Evolutionary conservation across 2,329 filamentous ascomycete species (phyloP).

Genomic region (Colletotrichum higginsianum): DNA sequence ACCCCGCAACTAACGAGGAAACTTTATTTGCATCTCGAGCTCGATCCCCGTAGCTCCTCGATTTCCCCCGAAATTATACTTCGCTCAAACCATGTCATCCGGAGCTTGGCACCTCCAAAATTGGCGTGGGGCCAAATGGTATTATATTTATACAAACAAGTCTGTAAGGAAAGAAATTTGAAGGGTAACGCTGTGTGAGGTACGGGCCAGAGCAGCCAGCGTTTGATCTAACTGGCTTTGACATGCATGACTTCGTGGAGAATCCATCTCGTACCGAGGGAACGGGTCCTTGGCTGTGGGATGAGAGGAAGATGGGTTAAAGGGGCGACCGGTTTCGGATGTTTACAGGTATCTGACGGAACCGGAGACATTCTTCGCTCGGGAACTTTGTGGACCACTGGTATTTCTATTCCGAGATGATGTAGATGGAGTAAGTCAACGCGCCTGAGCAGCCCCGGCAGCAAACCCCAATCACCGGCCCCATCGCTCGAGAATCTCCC

Average conservation of each 20-base stretch:
- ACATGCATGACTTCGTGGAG: not conserved
- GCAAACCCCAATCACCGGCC: slow-evolving; percentile 27
- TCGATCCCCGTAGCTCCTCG: too few relatives aligned
- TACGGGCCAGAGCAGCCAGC: too few relatives aligned
- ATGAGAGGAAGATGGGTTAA: not conserved
- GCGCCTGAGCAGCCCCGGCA: not conserved
- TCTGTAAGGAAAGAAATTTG: too few relatives aligned
- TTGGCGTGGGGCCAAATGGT: not conserved
- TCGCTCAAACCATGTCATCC: not conserved
- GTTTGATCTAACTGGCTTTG: not conserved
- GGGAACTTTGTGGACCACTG: too few relatives aligned
- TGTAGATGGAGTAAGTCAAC: not conserved
- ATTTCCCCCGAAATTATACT: too few relatives aligned
- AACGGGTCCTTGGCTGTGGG: too few relatives aligned
- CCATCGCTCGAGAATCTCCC: slow-evolving; percentile 65
- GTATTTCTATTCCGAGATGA: too few relatives aligned
- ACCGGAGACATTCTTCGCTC: not conserved
- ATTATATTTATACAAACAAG: too few relatives aligned
- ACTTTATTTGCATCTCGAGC: not conserved
- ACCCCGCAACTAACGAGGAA: not conserved
- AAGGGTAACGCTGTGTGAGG: too few relatives aligned
- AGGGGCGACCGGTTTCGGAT: not conserved
- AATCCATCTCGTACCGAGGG: not conserved
- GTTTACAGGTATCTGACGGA: too few relatives aligned
- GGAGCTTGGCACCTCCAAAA: not conserved